Evolutionary conservation across 2,329 filamentous ascomycete genomes (phyloP).

Genomic region (Tolypocladium pustulatum): DNA sequence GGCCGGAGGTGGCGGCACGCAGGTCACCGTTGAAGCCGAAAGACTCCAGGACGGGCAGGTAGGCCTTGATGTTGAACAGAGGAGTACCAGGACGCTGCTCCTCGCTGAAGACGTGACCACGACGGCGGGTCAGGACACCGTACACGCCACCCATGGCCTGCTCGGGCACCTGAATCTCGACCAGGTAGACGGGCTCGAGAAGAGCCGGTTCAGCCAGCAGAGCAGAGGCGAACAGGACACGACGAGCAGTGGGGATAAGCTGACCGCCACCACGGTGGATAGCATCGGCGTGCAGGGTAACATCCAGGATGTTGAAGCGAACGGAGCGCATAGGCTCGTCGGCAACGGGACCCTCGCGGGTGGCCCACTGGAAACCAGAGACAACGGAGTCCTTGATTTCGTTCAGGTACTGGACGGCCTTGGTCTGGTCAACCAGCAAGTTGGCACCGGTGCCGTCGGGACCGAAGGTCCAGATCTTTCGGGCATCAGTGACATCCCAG

Average conservation of each 20-base stretch:
- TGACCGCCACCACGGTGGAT: slow-evolving; percentile 99
- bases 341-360: slow-evolving; percentile 90
- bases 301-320: slow-evolving; percentile 99
- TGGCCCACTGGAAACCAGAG: slow-evolving; percentile 99
- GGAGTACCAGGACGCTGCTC: slow-evolving; percentile 97
- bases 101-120: slow-evolving; percentile 98
- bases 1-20: slow-evolving; percentile 82
- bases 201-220: slow-evolving; percentile 87
- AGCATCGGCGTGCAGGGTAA: slow-evolving; percentile 97
- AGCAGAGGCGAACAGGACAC: slow-evolving; percentile 88
- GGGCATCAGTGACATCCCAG: slow-evolving; percentile 99
- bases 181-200: slow-evolving; percentile 95
- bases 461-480: slow-evolving; percentile 99
- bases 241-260: slow-evolving; percentile 94
- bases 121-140: slow-evolving; percentile 91
- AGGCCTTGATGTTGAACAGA: slow-evolving; percentile 98
- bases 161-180: slow-evolving; percentile 99
- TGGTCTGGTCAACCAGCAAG: slow-evolving; percentile 98
- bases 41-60: slow-evolving; percentile 92
- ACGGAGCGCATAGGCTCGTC: slow-evolving; percentile 97
- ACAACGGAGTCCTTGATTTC: slow-evolving; percentile 99
- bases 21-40: slow-evolving; percentile 99
- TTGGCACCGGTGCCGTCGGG: slow-evolving; percentile 97
- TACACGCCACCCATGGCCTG: slow-evolving; percentile 99
- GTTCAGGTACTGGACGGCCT: slow-evolving; percentile 99